Evolutionary conservation across 1,284 basidiomycete species (phyloP).

Genomic region (Trichosporon sp.): DNA sequence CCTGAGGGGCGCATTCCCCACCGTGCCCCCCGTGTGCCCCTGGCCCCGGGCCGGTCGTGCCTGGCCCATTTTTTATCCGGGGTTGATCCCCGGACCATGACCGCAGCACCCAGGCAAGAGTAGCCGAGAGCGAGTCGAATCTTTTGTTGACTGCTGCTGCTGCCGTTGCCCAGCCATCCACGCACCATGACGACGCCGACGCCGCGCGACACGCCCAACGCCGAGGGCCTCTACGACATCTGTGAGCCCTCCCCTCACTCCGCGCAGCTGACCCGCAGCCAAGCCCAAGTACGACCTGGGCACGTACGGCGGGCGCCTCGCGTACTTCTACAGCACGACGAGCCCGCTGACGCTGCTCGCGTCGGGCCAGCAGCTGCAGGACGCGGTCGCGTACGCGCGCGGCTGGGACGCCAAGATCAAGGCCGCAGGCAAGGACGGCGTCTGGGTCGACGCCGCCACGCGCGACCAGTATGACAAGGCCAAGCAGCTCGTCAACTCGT

Average conservation of each 20-base stretch:
- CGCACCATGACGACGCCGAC: background rate
- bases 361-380: constrained; percentile 41
- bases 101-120: background rate
- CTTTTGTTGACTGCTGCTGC: background rate
- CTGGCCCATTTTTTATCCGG: background rate
- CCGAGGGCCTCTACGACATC: constrained; percentile 29
- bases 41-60: background rate
- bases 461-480: constrained; percentile 47
- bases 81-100: constrained; percentile 2
- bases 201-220: background rate
- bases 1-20: background rate
- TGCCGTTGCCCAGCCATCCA: background rate
- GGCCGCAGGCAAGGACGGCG: constrained; percentile 40
- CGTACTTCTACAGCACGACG: constrained; percentile 54
- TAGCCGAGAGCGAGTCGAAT: background rate
- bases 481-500: constrained; percentile 53
- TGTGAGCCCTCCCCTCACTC: constrained; percentile 18
- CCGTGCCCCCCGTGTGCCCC: background rate
- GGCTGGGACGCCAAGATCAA: constrained; percentile 37
- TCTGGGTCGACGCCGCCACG: constrained; percentile 39
- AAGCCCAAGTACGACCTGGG: constrained; percentile 39
- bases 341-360: constrained; percentile 55
- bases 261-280: constrained; percentile 19
- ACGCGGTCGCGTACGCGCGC: constrained; percentile 39
- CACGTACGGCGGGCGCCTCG: constrained; percentile 51